Evolutionary conservation across 306 rosid species (phyloP), one percentile per base, ranked within the genome.

Genomic region (Phaseolus lunatus): DNA sequence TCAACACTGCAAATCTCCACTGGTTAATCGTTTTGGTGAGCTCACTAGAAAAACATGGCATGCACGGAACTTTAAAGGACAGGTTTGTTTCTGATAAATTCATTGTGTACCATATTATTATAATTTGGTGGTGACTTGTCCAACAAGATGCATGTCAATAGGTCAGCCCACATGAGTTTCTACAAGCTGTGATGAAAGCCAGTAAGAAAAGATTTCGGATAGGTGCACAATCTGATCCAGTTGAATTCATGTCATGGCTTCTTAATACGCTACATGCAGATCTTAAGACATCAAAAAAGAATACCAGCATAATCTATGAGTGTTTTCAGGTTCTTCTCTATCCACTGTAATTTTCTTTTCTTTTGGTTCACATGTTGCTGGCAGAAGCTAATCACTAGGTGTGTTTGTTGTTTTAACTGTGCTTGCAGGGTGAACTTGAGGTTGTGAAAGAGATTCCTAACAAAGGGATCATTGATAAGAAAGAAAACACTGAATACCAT

Each of bases 11-110:
- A 89, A 87, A 87, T 90, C 97, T 74, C 89, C 88, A 23, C 97
- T 95, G 85, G 99, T 92, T 78, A 97, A 89, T 47, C 92, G 99
- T 49, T 95, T 90, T 81, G 97, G 98, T 56, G 98, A 95, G 82
- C 97, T 95, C 73, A 92, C 98, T 15, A 89, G 98, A 75, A 95
- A 95, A 91, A 90, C 92, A 80, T 92, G 98, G 98, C 98, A 92
- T 85, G 87, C 98, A 22, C 86, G 97, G 31, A 95, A 92, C 84
- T 92, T 95, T 57, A 95, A 95, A 82, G 98, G 98, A 87, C 98
- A 92, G 96, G 99, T 95, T 75, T 81, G 89, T 59, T 61, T 76
- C 70, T 68, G 80, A 45, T 24, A 72, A 20, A 44, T 29, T 72
- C 79, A 54, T 48, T 49, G 24, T 53, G 45, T 63, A 27, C 33